These are phyloP conservation scores for Dacryopinax primogenitus DNA, from an alignment of 768 basidiomycete species.

Conservation along the genomic window DNA sequence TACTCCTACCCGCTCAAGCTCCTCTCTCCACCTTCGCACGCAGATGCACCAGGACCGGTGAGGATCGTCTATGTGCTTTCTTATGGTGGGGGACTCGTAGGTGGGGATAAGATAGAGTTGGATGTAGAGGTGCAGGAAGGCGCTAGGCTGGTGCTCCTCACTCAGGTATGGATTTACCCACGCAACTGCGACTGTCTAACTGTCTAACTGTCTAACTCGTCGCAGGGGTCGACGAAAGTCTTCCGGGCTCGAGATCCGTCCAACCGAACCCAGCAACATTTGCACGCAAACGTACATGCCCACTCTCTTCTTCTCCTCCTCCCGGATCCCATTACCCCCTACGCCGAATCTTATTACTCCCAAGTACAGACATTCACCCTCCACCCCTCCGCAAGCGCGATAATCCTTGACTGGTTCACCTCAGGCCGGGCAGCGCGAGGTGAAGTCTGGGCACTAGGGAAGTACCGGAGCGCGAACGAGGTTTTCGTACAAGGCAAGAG, in stretches of 20 bases:
- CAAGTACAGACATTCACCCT: conserved; percentile 73
- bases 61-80: conserved; percentile 66
- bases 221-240: conserved; percentile 84
- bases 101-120: conserved; percentile 62
- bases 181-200: no score
- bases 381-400: conserved; percentile 43
- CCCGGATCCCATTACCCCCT: conserved; percentile 90
- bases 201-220: not conserved
- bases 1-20: conserved; percentile 82
- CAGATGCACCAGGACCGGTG: conserved; percentile 34
- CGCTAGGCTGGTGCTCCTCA: conserved; percentile 57
- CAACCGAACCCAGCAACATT: conserved; percentile 44
- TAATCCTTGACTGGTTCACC: conserved; percentile 84
- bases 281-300: conserved; percentile 43
- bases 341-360: conserved; percentile 65
- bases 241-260: conserved; percentile 53
- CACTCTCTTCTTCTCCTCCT: conserved; percentile 59
- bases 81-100: conserved; percentile 87
- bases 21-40: conserved; percentile 56
- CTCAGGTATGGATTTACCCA: conserved; percentile 49
- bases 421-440: conserved; percentile 70
- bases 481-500: conserved; percentile 51
- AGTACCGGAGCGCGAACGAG: conserved; percentile 78
- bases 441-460: conserved; percentile 81
- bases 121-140: conserved; percentile 44